Evolutionary conservation across 2,329 filamentous ascomycete species (phyloP), one percentile per base, ranked within the genome.

Genomic region (Plenodomus biglobosus): DNA sequence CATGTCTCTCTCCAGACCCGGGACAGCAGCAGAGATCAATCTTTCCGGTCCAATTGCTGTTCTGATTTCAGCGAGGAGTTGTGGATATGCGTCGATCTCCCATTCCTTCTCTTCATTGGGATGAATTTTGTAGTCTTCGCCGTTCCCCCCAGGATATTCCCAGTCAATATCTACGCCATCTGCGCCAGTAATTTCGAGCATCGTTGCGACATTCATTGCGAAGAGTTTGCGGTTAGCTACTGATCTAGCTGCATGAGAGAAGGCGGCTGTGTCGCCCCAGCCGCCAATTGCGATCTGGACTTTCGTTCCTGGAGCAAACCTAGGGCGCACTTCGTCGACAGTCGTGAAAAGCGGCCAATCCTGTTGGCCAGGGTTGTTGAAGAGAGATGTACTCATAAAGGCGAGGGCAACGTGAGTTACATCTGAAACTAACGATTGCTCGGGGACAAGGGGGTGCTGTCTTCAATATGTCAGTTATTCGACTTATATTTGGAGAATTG

Each of bases 181-280:
- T 7, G 85, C 85, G 0, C 83, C 83, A 1, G 70, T 71, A 2
- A 36, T 38, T 10, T 80, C 72, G 1, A 90, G 75, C 81, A 88
- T 86, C 18, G 71, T 70, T 5, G 78, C 81, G 1, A 90, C 78
- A 51, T 88, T 87, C 40, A 76, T 74, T 2, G 86, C 84, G 71
- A 86, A 91, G 1, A 71, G 19, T 27, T 47, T 44, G 18, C 73
- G 58, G 74, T 74, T 38, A 81, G 78, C 6, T 0, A 78, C 74
- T 3, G 77, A 77, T 42, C 74, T 76, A 1, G 84, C 82, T 0
- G 80, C 86, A 0, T 41, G 66, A 0, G 81, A 78, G 57, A 88
- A 90, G 0, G 85, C 85, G 3, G 70, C 68, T 0, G 80, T 84
- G 48, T 89, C 84, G 0, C 85, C 86, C 87, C 87, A 90, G 41